These are phyloP conservation scores for Asterochloris erici DNA, from an alignment of 139 green algal genomes.

Conservation along the genomic window DNA sequence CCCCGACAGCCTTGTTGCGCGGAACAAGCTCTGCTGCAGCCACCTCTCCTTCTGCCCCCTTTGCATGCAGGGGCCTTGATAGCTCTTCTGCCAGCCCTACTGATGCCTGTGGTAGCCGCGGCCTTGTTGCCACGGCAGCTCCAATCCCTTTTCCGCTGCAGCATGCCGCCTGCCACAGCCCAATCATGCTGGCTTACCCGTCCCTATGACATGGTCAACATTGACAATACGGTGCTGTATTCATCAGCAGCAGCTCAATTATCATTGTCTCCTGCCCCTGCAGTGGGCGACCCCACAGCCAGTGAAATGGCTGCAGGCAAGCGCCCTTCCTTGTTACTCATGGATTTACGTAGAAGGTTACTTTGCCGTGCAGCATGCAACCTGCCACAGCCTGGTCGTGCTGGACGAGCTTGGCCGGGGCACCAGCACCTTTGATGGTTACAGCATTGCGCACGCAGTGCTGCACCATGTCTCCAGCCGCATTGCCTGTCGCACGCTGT, in stretches of 20 bases:
- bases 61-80: too few relatives aligned
- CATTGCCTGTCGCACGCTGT: constrained; percentile 62
- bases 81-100: too few relatives aligned
- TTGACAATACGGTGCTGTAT: not conserved
- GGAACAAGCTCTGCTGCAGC: too few relatives aligned
- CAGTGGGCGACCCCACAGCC: not conserved
- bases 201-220: not conserved
- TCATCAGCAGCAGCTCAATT: not conserved
- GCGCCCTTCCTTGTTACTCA: not conserved
- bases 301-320: not conserved
- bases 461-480: constrained; percentile 42
- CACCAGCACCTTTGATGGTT: constrained; percentile 59
- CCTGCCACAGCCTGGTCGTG: constrained; percentile 43
- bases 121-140: too few relatives aligned
- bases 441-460: constrained; percentile 70
- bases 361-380: constrained; percentile 30
- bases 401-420: constrained; percentile 79
- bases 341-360: not conserved
- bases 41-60: too few relatives aligned
- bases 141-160: too few relatives aligned
- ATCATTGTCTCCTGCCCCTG: not conserved
- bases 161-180: constrained; percentile 26
- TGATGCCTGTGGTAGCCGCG: too few relatives aligned
- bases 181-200: constrained; percentile 64
- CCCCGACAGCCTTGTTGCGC: too few relatives aligned